Base-by-base conservation (phyloP, 2,329 filamentous ascomycete genomes). In the Penicillium sp. region DNA sequence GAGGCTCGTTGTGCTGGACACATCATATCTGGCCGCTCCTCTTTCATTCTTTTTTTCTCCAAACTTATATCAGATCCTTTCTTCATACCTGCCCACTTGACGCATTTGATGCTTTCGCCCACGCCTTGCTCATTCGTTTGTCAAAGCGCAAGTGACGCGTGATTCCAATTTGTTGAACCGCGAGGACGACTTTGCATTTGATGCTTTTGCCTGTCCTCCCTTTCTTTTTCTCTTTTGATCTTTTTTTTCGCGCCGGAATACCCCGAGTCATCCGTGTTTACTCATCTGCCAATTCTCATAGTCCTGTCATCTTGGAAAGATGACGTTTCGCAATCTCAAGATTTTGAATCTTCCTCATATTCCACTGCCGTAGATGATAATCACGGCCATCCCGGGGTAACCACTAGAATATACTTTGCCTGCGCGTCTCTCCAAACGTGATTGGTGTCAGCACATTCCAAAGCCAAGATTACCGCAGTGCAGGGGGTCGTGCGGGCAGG, bases 251-350 rank as follows among this genome's bases (percentile, higher is more conserved):
- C 35, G 58, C 62, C 62, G 69, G 68, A 70, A 72, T 74, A 72
- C 71, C 71, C 71, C 67, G 67, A 69, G 61, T 66, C 65, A 65
- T 62, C 60, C 63, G 57, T 60, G 47, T 61, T 57, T 58, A 60
- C 37, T 53, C 57, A n/a, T 54, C 47, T 61, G 20, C 55, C 57
- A 22, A 52, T 54, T 43, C 54, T 56, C n/a, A 54, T 58, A 55
- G 53, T 52, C 43, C 51, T 35, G 42, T 61, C 50, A 53, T 64
- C 48, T 51, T 55, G 34, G 43, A 53, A 22, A 64, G 51, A 63
- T 63, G 63, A 61, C 54, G 52, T 64, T 59, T 17, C 20, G 20
- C 50, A 66, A 66, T 60, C 50, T 54, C 64, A 62, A 38, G 20
- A 25, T 43, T 42, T 50, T 57, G 55, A 56, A 52, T 45, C 12